Evolutionary conservation across 176 grass and related monocot genomes (phyloP), one percentile per base, ranked within the genome.

Genomic region (Tillandsia fasciculata): DNA sequence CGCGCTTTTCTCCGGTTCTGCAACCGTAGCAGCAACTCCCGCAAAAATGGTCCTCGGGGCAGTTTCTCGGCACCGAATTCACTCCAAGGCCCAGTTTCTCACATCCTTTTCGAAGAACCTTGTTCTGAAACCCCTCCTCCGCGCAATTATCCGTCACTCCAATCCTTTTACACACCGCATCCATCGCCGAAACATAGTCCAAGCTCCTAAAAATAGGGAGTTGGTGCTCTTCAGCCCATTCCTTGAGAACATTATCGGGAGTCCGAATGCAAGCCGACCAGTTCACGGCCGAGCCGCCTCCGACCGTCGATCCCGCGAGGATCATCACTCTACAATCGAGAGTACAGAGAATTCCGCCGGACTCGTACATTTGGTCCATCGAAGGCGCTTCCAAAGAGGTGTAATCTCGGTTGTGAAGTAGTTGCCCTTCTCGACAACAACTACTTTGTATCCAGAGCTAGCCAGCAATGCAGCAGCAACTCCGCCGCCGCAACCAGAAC

Each of bases 181-280:
- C 93, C 89, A 97, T 87, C n/a, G 89, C 93, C 2, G 63, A 67
- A 47, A 29, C 26, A 79, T 97, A 90, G 65, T 90, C 89, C 1
- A 53, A 9, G 17, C 74, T 65, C n/a, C 4, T 70, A 72, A 97
- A 97, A 9, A 97, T 58, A 9, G 72, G 82, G 18, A 97, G 65
- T 49, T 69, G 68, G 11, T 76, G 69, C 11, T 63, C 75, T n/a
- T 28, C 64, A 6, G 86, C 76, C 93, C 93, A 97, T 70, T 90
- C 89, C 70, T 12, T 49, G 3, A 87, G 76, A 22, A 97, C 77
- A 0, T 11, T 12, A 12, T 81, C 75, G 18, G 93, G 93, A 3
- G 93, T 97, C 80, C 78, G 84, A 64, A 97, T 66, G 77, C 83
- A 92, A 6, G 86, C 93, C 2, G 93, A 90, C 89, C 93, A 92